These are phyloP conservation scores for Fragaria nilgerrensis DNA, from an alignment of 306 rosid genomes.

Conservation along the genomic window DNA sequence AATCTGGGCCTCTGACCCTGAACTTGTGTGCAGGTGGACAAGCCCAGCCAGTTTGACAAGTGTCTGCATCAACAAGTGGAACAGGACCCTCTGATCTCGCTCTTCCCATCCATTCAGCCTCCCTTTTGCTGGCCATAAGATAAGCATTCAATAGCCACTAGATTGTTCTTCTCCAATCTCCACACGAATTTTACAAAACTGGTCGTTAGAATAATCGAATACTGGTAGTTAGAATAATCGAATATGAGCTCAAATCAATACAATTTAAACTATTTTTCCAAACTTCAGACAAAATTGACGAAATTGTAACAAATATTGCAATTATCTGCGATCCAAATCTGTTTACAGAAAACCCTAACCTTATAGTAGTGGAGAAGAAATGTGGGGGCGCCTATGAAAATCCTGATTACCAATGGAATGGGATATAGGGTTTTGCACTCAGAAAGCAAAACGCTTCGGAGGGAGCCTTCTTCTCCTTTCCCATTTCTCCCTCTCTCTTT, in stretches of 20 bases:
- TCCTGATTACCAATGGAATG: background rate
- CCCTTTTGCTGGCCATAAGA: constrained; percentile 48
- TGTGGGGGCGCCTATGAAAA: background rate
- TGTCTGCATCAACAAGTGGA: constrained; percentile 53
- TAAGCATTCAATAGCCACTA: background rate
- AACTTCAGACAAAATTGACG: background rate
- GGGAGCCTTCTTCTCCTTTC: background rate
- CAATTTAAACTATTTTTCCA: background rate
- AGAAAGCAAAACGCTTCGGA: background rate
- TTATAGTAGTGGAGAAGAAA: too few species aligned
- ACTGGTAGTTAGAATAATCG: background rate
- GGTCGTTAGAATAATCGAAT: background rate
- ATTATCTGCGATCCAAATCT: too few species aligned
- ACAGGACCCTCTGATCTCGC: constrained; percentile 66
- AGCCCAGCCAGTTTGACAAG: constrained; percentile 76
- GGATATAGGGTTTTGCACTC: background rate
- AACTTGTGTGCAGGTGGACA: constrained; percentile 72
- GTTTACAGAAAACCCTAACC: background rate
- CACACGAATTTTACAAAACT: too few species aligned
- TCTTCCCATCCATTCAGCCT: constrained; percentile 63
- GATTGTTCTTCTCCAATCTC: too few species aligned
- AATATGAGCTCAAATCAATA: background rate
- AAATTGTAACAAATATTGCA: background rate
- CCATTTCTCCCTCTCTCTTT: background rate
- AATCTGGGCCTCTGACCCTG: constrained; percentile 88